Conservation (phyloP, 805 yeast genomes). For the Suhomyces vadensis region DNA sequence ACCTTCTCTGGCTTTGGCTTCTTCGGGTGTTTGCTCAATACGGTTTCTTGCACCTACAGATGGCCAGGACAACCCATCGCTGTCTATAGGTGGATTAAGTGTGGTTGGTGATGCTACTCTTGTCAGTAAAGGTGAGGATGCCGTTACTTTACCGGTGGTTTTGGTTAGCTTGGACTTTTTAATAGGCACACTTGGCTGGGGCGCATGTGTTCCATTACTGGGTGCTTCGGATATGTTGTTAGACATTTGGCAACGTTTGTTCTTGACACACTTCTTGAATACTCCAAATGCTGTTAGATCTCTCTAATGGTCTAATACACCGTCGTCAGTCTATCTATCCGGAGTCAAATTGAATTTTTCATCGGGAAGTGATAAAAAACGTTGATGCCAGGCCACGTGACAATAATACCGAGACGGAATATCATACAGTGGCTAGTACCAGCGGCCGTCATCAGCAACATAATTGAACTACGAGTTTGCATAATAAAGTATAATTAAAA, state of each 20-base stretch:
- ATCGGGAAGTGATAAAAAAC: neutral
- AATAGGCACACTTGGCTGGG: conserved; percentile 22
- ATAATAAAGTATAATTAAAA: neutral
- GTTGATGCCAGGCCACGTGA: conserved; percentile 1
- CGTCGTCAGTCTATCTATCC: neutral
- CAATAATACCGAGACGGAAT: too few relatives aligned
- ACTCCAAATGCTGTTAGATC: neutral
- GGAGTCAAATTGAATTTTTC: conserved; percentile 2
- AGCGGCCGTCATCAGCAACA: too few relatives aligned
- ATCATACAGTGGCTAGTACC: too few relatives aligned
- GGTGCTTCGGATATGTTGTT: neutral
- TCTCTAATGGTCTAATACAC: neutral
- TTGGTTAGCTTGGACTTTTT: conserved; percentile 9
- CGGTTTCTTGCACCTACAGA: conserved; percentile 79
- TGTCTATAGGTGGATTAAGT: conserved; percentile 80
- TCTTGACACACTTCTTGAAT: too few relatives aligned
- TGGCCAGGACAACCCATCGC: conserved; percentile 94
- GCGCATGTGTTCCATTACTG: conserved; percentile 19
- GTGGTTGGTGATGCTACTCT: conserved; percentile 84
- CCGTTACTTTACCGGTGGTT: neutral
- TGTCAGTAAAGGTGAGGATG: conserved; percentile 62
- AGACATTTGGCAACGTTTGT: too few relatives aligned
- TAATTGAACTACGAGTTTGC: too few relatives aligned
- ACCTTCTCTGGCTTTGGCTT: conserved; percentile 61
- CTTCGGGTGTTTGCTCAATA: conserved; percentile 67